Conservation (phyloP, 192 early-diverging fungal species). For the Kickxella alabastrina region DNA sequence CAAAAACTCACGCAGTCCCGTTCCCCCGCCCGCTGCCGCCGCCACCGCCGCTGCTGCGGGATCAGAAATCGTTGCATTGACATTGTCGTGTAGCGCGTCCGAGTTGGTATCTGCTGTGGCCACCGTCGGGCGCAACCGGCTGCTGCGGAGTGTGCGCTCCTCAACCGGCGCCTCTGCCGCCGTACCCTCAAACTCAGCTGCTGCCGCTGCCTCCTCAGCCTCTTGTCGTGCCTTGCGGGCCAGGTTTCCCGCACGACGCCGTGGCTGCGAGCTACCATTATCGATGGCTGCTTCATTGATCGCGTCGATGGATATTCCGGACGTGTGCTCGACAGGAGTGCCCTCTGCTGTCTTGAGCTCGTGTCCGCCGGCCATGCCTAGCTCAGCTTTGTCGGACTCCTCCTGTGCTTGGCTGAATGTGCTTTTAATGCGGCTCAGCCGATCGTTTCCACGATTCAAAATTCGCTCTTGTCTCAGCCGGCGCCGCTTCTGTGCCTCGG, state of each 20-base stretch:
- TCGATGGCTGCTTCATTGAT: constrained; percentile 1
- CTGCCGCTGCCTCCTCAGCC: background rate
- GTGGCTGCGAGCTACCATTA: constrained; percentile 4
- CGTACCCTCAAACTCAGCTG: background rate
- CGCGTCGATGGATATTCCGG: constrained; percentile 18
- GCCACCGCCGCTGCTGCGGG: constrained; percentile 12
- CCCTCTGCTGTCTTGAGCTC: constrained; percentile 24
- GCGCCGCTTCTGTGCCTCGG: constrained; percentile 37
- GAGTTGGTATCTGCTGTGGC: constrained; percentile 19
- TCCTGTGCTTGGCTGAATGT: constrained; percentile 34
- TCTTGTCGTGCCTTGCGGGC: constrained; percentile 42
- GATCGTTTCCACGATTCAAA: constrained; percentile 41
- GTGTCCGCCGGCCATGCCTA: constrained; percentile 37
- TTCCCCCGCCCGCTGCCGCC: background rate
- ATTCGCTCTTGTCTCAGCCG: constrained; percentile 45
- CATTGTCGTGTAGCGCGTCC: constrained; percentile 21
- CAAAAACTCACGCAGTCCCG: background rate
- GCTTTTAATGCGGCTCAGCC: constrained; percentile 39
- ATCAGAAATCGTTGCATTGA: constrained; percentile 23
- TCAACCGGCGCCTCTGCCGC: background rate
- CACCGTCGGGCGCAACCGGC: background rate
- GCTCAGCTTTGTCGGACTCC: constrained; percentile 16
- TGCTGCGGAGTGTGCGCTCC: constrained; percentile 1
- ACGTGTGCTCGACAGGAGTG: background rate
- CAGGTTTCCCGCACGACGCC: constrained; percentile 41